phyloP scores from a whole-genome alignment of 306 rosid genomes.

The Sicyos baderoa region DNA sequence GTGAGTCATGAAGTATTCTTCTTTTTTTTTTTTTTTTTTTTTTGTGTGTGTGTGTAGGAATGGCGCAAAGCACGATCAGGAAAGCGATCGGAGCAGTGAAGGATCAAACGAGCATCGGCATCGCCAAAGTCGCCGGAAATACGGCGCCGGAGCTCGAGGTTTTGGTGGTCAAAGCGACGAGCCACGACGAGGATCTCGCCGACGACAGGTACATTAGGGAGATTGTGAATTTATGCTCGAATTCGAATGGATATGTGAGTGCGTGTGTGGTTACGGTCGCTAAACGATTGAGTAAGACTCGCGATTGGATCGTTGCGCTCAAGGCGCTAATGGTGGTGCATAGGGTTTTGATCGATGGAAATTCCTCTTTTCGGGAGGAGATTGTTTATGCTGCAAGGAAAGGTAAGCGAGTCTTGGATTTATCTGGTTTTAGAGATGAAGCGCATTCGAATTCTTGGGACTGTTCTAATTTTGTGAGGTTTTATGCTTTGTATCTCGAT shows the following conservation, averaged over 20 bases:
- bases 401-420: constrained; percentile 52
- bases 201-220: constrained; percentile 60
- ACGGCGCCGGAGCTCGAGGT: constrained; percentile 78
- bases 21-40: neutral
- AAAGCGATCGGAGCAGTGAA: constrained; percentile 84
- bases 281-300: constrained; percentile 58
- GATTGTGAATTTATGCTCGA: constrained; percentile 45
- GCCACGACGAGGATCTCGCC: constrained; percentile 70
- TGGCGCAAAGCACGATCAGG: constrained; percentile 74
- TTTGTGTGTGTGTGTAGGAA: constrained; percentile 16
- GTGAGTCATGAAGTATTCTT: neutral
- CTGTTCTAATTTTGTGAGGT: constrained; percentile 57
- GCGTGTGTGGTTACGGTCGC: constrained; percentile 53
- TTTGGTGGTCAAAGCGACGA: constrained; percentile 66
- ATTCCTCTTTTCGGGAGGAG: constrained; percentile 65
- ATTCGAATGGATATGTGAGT: constrained; percentile 45
- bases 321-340: constrained; percentile 74
- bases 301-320: constrained; percentile 80
- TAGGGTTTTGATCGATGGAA: constrained; percentile 56
- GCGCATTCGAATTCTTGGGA: constrained; percentile 79
- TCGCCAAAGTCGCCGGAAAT: constrained; percentile 78
- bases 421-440: constrained; percentile 71
- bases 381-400: constrained; percentile 40
- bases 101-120: constrained; percentile 84
- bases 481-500: constrained; percentile 62